Percentiles rank a stretch among this genome's conserved stretches.
These are phyloP conservation scores for Ogataea salicorniae DNA, from an alignment of 805 yeast species.

Conservation along the genomic window DNA sequence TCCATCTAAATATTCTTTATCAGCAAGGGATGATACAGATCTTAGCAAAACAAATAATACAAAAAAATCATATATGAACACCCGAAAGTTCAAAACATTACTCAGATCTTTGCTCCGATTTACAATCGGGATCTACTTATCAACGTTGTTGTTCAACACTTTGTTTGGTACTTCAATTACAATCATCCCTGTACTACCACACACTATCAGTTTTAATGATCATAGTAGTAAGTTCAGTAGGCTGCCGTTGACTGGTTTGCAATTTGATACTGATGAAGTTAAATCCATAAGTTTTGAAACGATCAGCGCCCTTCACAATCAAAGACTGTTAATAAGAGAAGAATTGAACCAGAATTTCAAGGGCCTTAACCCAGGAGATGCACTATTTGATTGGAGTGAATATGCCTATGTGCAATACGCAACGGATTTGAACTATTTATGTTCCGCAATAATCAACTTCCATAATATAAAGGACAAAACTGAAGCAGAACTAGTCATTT, in stretches of 20 bases:
- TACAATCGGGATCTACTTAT: background rate
- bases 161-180: background rate
- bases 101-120: background rate
- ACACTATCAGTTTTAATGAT: background rate
- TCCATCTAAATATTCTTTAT: too few relatives aligned
- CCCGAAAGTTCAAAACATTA: background rate
- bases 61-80: background rate
- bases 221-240: background rate
- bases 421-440: conserved; percentile 44
- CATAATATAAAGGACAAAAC: conserved; percentile 32
- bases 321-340: background rate
- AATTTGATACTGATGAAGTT: conserved; percentile 12
- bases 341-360: conserved; percentile 10
- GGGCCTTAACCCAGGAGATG: too few relatives aligned
- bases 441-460: conserved; percentile 47
- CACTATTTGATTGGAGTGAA: conserved; percentile 33
- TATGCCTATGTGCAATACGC: conserved; percentile 61
- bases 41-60: too few relatives aligned
- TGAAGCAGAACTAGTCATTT: conserved; percentile 42
- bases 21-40: too few relatives aligned
- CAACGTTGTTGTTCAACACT: background rate
- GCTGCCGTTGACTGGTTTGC: background rate
- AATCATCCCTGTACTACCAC: background rate
- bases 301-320: conserved; percentile 10
- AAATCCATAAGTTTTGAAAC: conserved; percentile 18